These are phyloP conservation scores for Leccinum obscurum DNA, from an alignment of 768 basidiomycete genomes.

Conservation along the genomic window DNA sequence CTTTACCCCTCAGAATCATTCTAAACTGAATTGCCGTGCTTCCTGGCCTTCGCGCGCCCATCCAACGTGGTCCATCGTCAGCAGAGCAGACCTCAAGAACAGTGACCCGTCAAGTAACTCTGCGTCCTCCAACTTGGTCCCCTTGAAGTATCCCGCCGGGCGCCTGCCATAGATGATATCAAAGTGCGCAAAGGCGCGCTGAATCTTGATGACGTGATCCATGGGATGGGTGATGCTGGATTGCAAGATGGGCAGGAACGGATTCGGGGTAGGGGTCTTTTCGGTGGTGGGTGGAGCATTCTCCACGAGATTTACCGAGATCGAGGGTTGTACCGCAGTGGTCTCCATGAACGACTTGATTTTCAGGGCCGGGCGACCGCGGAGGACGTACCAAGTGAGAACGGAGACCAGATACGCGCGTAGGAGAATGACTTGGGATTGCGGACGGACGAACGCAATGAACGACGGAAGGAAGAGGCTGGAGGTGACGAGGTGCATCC, in stretches of 20 bases:
- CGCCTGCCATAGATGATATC: constrained; percentile 31
- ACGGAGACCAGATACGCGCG: constrained; percentile 28
- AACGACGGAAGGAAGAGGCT: constrained; percentile 31
- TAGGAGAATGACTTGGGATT: constrained; percentile 27
- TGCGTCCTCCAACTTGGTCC: constrained; percentile 32
- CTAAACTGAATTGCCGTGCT: constrained; percentile 24
- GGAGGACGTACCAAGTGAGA: constrained; percentile 32
- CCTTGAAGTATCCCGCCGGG: constrained; percentile 27
- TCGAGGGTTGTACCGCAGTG: constrained; percentile 23
- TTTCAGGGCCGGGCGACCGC: constrained; percentile 32
- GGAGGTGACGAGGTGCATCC: constrained; percentile 34
- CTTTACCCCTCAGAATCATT: constrained; percentile 24
- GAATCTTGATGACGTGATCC: constrained; percentile 36
- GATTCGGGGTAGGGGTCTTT: constrained; percentile 32
- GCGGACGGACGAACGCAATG: constrained; percentile 15
- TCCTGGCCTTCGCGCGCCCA: constrained; percentile 42
- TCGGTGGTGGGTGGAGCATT: constrained; percentile 11
- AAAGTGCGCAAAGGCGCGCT: constrained; percentile 37
- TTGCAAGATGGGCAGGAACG: constrained; percentile 42
- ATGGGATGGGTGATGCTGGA: constrained; percentile 35
- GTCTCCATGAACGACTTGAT: not conserved
- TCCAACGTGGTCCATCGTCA: constrained; percentile 36
- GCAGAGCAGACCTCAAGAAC: constrained; percentile 32
- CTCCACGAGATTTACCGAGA: not conserved
- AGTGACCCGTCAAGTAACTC: constrained; percentile 38